Conservation (phyloP, 2,329 filamentous ascomycete species). For the Pleomassaria siparia region DNA sequence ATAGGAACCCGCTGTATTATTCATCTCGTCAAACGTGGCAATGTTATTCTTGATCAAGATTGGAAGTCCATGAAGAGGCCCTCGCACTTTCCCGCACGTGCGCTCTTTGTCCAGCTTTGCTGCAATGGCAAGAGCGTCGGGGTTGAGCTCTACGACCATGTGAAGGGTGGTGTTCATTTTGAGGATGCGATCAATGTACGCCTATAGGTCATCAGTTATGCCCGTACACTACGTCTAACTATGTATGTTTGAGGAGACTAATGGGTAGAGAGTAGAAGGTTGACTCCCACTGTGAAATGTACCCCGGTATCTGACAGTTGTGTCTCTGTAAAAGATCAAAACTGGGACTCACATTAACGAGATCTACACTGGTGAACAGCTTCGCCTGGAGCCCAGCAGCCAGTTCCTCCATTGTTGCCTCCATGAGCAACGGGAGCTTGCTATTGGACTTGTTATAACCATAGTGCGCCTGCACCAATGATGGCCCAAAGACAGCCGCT, state of each 20-base stretch:
- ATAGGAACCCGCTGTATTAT: conserved; percentile 66
- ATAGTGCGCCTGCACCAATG: not conserved
- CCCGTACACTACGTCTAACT: too few relatives aligned
- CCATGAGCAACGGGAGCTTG: conserved; percentile 47
- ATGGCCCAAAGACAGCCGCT: not conserved
- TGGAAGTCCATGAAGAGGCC: conserved; percentile 65
- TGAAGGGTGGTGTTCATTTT: conserved; percentile 57
- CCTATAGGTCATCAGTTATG: conserved; percentile 28
- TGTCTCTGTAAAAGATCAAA: too few relatives aligned
- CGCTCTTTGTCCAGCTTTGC: conserved; percentile 52
- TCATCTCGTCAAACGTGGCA: conserved; percentile 63
- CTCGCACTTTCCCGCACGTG: conserved; percentile 48
- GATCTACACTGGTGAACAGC: conserved; percentile 59
- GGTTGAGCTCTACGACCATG: conserved; percentile 58
- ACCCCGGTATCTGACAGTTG: too few relatives aligned
- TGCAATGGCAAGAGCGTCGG: conserved; percentile 56
- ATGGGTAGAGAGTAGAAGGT: too few relatives aligned
- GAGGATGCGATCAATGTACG: conserved; percentile 54
- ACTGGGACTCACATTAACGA: conserved; percentile 44
- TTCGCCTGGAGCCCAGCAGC: conserved; percentile 51
- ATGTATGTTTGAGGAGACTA: too few relatives aligned
- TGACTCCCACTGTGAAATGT: too few relatives aligned
- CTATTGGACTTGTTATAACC: conserved; percentile 2
- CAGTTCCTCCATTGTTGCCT: conserved; percentile 56
- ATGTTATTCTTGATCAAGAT: conserved; percentile 70